Evolutionary conservation across 2,329 filamentous ascomycete genomes (phyloP).

Genomic region (Teratosphaeria nubilosa): DNA sequence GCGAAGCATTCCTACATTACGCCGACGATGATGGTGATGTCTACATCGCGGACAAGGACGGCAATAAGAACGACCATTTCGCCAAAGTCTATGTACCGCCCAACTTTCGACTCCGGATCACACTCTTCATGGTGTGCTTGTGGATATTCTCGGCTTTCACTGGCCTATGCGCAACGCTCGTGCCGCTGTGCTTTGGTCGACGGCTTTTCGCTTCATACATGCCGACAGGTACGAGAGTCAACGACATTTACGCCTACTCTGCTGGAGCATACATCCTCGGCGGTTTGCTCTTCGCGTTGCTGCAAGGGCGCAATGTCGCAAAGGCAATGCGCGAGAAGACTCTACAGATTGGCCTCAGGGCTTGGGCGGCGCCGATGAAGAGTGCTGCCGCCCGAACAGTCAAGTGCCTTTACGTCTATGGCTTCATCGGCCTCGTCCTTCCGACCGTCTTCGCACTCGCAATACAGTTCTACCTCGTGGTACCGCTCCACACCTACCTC

Average conservation of each 20-base stretch:
- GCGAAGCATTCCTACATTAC: conserved; percentile 65
- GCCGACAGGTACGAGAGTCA: conserved; percentile 62
- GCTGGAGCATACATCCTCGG: conserved; percentile 77
- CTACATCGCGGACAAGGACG: conserved; percentile 22
- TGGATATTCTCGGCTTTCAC: conserved; percentile 89
- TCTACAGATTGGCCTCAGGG: conserved; percentile 11
- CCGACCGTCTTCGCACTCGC: conserved; percentile 70
- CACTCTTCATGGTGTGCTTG: conserved; percentile 76
- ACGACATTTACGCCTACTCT: conserved; percentile 94
- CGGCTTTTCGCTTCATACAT: conserved; percentile 64
- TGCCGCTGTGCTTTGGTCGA: conserved; percentile 78
- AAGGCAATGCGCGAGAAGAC: conserved; percentile 6
- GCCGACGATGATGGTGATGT: conserved; percentile 51
- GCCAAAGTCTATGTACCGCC: conserved; percentile 65
- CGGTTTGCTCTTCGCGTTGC: conserved; percentile 48
- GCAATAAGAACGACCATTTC: conserved; percentile 34
- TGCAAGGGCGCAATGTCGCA: conserved; percentile 10
- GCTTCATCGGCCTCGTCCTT: conserved; percentile 64
- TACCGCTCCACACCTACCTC: conserved; percentile 77
- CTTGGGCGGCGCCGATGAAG: conserved; percentile 15
- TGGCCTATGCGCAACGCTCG: conserved; percentile 73
- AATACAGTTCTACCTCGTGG: conserved; percentile 77
- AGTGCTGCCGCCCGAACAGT: conserved; percentile 26
- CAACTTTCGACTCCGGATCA: conserved; percentile 68
- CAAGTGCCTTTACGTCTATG: conserved; percentile 64